These are phyloP conservation scores for Ceratocystis papillata DNA, from an alignment of 2,329 filamentous ascomycete genomes.

Conservation along the genomic window DNA sequence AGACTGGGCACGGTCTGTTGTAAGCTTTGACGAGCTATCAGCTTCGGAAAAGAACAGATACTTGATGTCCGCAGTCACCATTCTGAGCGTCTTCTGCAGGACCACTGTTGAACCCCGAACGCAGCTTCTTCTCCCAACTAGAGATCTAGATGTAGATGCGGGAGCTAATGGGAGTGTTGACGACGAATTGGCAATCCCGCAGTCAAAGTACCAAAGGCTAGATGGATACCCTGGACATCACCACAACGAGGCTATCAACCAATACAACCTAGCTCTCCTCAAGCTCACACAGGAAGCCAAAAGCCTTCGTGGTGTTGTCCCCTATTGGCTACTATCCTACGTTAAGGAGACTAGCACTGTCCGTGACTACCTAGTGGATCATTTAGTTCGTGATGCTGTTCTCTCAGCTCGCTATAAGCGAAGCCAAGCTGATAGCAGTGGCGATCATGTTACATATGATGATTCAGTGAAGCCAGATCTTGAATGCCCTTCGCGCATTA, in stretches of 20 bases:
- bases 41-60: conserved; percentile 3
- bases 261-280: neutral
- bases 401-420: neutral
- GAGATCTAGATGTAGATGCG: neutral
- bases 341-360: neutral
- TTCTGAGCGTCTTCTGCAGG: conserved; percentile 4
- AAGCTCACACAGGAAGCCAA: neutral
- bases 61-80: conserved; percentile 8
- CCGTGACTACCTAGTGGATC: neutral
- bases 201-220: neutral
- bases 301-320: neutral
- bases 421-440: neutral
- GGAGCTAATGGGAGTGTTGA: neutral
- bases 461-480: neutral
- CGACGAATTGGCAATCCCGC: neutral
- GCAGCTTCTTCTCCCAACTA: neutral
- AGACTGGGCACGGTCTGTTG: neutral
- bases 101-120: neutral
- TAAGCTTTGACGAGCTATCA: neutral
- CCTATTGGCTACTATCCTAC: conserved; percentile 12
- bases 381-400: neutral
- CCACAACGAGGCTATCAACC: neutral
- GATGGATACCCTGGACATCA: neutral
- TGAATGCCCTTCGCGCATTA: neutral
- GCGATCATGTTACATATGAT: neutral